Evolutionary conservation across 1,284 basidiomycete species (phyloP).

Genomic region (Naganishia sp.): DNA sequence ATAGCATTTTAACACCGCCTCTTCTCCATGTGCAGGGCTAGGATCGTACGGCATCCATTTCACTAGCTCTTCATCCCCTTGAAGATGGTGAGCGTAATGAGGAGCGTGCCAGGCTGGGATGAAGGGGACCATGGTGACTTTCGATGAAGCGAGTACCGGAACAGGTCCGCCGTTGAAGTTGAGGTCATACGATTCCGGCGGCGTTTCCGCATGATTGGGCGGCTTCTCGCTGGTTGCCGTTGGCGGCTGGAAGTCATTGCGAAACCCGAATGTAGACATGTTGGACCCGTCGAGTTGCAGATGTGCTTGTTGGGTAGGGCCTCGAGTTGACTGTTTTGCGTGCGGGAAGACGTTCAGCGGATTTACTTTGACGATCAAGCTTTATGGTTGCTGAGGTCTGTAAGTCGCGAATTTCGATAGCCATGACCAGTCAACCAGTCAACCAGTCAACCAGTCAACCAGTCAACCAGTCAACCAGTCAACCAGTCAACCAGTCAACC

Average conservation of each 20-base stretch:
- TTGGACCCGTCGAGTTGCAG: neutral
- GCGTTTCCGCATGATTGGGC: conserved; percentile 36
- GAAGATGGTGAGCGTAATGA: conserved; percentile 21
- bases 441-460: too few relatives aligned
- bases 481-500: too few relatives aligned
- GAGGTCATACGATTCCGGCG: conserved; percentile 47
- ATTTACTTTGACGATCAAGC: too few relatives aligned
- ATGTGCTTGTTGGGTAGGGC: too few relatives aligned
- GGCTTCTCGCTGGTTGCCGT: neutral
- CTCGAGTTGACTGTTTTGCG: too few relatives aligned
- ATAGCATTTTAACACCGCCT: conserved; percentile 16
- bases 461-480: too few relatives aligned
- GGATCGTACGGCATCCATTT: conserved; percentile 31
- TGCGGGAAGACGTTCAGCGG: too few relatives aligned
- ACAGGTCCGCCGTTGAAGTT: conserved; percentile 41
- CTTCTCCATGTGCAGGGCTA: conserved; percentile 22
- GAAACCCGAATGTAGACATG: conserved; percentile 9
- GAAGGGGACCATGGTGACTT: conserved; percentile 29
- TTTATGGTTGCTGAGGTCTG: too few relatives aligned
- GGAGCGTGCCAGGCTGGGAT: conserved; percentile 28
- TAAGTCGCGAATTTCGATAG: too few relatives aligned
- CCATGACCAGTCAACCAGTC: too few relatives aligned
- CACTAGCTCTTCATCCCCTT: conserved; percentile 27
- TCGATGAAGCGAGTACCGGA: conserved; percentile 28
- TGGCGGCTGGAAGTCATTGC: conserved; percentile 21